phyloP scores from a whole-genome alignment of 176 grass and related monocot species.

The Thinopyrum elongatum region DNA sequence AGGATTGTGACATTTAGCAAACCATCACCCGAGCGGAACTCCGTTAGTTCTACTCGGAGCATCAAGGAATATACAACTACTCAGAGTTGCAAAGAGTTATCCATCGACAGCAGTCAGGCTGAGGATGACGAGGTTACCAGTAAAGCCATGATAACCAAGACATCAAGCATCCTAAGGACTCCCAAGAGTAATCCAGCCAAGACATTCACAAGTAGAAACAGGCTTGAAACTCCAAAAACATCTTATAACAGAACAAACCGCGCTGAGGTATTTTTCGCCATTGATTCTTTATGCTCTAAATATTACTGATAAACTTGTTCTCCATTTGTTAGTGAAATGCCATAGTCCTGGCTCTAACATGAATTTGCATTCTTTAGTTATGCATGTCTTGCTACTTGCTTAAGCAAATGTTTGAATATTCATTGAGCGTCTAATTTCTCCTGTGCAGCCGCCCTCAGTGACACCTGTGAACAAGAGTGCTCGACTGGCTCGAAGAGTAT shows the following conservation, averaged over 20 bases:
- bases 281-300: neutral
- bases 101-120: constrained; percentile 56
- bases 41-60: constrained; percentile 56
- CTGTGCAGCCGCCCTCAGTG: constrained; percentile 23
- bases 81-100: constrained; percentile 58
- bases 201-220: constrained; percentile 48
- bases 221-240: constrained; percentile 53
- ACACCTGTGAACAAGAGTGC: constrained; percentile 32
- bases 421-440: neutral
- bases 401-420: neutral
- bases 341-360: neutral
- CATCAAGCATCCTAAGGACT: constrained; percentile 51
- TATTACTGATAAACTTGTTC: neutral
- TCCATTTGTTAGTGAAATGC: neutral
- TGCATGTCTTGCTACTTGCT: constrained; percentile 5
- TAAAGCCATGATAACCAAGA: constrained; percentile 63
- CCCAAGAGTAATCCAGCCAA: constrained; percentile 60
- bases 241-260: constrained; percentile 52
- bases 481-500: constrained; percentile 44
- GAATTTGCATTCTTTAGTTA: too few species aligned
- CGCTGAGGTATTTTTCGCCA: constrained; percentile 51
- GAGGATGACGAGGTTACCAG: constrained; percentile 53
- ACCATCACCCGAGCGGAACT: constrained; percentile 56
- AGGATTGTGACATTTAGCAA: constrained; percentile 60
- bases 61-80: constrained; percentile 62